phyloP scores from a whole-genome alignment of 1,284 basidiomycete genomes.

The Rhizopogon parksii region DNA sequence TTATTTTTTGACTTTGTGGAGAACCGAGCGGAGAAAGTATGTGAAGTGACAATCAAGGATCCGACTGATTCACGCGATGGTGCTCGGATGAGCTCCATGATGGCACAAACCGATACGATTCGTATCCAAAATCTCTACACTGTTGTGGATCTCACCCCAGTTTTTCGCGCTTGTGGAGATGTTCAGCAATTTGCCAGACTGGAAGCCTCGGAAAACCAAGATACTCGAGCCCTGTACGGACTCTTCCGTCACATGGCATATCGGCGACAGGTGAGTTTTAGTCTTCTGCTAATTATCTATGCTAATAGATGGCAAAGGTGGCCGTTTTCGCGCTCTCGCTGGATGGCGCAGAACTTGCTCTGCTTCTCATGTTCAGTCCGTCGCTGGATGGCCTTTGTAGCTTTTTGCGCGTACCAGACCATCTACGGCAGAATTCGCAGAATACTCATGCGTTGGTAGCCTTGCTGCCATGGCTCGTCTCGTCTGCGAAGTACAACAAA shows the following conservation, averaged over 20 bases:
- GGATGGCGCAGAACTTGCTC: slow-evolving; percentile 35
- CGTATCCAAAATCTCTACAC: slow-evolving; percentile 42
- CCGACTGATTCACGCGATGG: slow-evolving; percentile 36
- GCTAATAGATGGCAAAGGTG: slow-evolving; percentile 33
- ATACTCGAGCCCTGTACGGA: slow-evolving; percentile 35
- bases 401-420: slow-evolving; percentile 29
- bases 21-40: slow-evolving; percentile 36
- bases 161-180: slow-evolving; percentile 43
- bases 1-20: slow-evolving; percentile 29
- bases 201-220: slow-evolving; percentile 33
- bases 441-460: slow-evolving; percentile 19
- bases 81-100: slow-evolving; percentile 41
- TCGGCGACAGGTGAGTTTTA: slow-evolving; percentile 35
- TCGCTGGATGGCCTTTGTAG: slow-evolving; percentile 20
- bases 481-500: slow-evolving; percentile 9
- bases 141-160: slow-evolving; percentile 35
- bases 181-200: slow-evolving; percentile 46
- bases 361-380: slow-evolving; percentile 41
- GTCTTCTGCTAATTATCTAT: slow-evolving; percentile 5
- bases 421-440: slow-evolving; percentile 7
- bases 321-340: slow-evolving; percentile 41
- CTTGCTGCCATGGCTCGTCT: slow-evolving; percentile 22
- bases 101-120: slow-evolving; percentile 35
- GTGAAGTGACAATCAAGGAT: slow-evolving; percentile 42
- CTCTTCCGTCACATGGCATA: slow-evolving; percentile 41